Evolutionary conservation across 2,329 filamentous ascomycete genomes (phyloP), one percentile per base, ranked within the genome.

Genomic region (Neobulgaria alba): DNA sequence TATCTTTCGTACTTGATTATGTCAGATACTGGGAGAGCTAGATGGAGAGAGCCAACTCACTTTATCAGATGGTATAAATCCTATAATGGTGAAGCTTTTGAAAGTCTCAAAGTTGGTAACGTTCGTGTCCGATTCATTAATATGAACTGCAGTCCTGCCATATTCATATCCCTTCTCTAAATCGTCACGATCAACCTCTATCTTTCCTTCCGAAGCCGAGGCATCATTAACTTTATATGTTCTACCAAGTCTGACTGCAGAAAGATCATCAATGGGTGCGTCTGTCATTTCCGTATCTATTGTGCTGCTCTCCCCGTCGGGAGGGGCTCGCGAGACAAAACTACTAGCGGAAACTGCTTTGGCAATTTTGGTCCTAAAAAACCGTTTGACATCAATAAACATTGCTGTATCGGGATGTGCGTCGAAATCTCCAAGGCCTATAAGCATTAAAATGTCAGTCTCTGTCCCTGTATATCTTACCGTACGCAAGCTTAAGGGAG

Each of bases 111-210:
- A 71, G 49, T 84, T 88, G n/a, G 87, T 94, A 42, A 95, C 79
- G 51, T 89, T 87, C 59, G 82, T 75, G 54, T 98, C 90, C 0
- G 83, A 83, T 52, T 89, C 81, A 50, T 78, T 85, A 51, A 98
- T 95, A 51, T 84, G 81, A 1, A 98, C 90, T 2, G 85, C 87
- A 0, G 90, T 95, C 42, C 88, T 76, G 33, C 92, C 92, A 59
- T 98, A 98, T 56, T 87, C 81, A 56, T 90, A 98, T 0, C 92
- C 92, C 60, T 88, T 94, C n/a, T 86, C 86, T 29, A 98, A 71
- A 12, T 86, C 77, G 10, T 94, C 88, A 43, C 79, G 78, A 19
- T 84, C 77, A 18, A 98, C 79, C 39, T 95, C 86, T 39, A 72
- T 73, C 63, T 90, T 94, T 10, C 85, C 84, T 12, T 85, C 87